Percentiles rank a stretch among this genome's conserved stretches.
Evolutionary conservation across 192 early-diverging fungal species (phyloP).

Genomic region (Linnemannia schmuckeri): DNA sequence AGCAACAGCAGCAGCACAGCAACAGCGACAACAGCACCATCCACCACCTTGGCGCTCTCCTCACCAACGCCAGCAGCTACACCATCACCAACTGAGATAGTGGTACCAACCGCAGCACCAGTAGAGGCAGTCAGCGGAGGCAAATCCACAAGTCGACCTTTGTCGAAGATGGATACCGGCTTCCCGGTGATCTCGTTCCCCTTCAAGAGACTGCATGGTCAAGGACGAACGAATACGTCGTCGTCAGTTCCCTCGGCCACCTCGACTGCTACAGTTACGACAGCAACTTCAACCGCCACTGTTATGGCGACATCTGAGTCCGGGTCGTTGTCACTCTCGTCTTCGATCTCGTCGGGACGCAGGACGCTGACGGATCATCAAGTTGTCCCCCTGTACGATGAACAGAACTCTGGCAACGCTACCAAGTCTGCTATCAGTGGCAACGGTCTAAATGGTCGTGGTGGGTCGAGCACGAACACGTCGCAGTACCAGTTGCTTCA

Average conservation of each 20-base stretch:
- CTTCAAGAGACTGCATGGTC: background rate
- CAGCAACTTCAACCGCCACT: background rate
- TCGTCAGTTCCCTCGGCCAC: background rate
- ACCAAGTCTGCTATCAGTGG: background rate
- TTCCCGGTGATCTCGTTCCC: background rate
- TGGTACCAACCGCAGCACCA: background rate
- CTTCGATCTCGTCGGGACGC: background rate
- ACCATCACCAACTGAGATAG: background rate
- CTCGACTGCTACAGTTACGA: background rate
- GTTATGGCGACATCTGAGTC: background rate
- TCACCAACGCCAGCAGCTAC: background rate
- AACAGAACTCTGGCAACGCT: background rate
- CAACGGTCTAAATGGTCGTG: background rate
- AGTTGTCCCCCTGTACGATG: background rate
- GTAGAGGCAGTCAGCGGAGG: background rate
- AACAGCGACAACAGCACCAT: background rate
- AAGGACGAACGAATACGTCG: background rate
- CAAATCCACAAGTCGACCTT: background rate
- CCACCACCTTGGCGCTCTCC: background rate
- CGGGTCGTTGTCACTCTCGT: background rate
- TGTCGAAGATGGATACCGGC: background rate
- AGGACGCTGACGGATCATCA: background rate
- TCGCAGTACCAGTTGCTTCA: background rate
- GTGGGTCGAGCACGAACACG: background rate
- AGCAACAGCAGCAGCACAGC: background rate